Percentiles rank a stretch among this genome's conserved stretches.
Conservation (phyloP, 192 early-diverging fungal genomes). For the Podila verticillata region DNA sequence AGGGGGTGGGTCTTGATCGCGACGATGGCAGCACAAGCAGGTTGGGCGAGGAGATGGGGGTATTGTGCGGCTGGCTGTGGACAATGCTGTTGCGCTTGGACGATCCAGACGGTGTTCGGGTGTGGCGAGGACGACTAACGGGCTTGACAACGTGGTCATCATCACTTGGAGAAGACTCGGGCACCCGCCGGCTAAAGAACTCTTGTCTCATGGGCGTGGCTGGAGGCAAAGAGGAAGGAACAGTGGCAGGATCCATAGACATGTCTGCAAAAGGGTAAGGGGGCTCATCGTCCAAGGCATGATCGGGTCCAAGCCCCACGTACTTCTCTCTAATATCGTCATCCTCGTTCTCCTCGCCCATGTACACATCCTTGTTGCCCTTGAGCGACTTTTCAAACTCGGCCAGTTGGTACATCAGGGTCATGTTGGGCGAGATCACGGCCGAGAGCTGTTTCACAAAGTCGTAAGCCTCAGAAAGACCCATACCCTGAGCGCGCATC, state of each 20-base stretch:
- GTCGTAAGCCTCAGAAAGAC: conserved; percentile 65
- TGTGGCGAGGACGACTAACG: background rate
- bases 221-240: conserved; percentile 1
- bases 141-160: background rate
- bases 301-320: background rate
- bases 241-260: conserved; percentile 4
- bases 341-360: conserved; percentile 25
- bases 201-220: conserved; percentile 19
- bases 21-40: background rate
- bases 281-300: conserved; percentile 20
- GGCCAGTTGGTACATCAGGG: conserved; percentile 47
- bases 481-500: conserved; percentile 66
- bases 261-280: conserved; percentile 41
- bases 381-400: conserved; percentile 46
- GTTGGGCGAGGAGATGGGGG: background rate
- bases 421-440: conserved; percentile 50
- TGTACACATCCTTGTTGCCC: conserved; percentile 1
- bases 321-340: background rate
- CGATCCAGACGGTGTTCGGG: background rate
- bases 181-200: conserved; percentile 29
- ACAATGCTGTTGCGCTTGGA: background rate
- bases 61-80: background rate
- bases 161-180: conserved; percentile 6
- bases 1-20: background rate
- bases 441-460: conserved; percentile 47